Percentiles rank a stretch among this genome's conserved stretches.
Evolutionary conservation across 257 asterid genomes (phyloP).

Genomic region (Anisodus acutangulus): DNA sequence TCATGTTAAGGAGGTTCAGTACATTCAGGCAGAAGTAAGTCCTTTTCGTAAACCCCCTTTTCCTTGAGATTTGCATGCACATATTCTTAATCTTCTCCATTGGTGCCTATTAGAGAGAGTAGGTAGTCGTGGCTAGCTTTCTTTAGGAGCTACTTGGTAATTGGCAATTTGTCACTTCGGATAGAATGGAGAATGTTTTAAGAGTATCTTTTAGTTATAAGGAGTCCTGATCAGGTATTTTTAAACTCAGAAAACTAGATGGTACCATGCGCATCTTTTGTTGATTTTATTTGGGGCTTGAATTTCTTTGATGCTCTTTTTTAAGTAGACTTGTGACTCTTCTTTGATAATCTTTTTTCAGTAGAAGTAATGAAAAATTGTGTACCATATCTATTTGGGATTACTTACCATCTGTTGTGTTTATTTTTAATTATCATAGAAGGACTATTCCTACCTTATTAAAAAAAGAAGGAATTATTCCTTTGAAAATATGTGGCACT

Average conservation of each 20-base stretch:
- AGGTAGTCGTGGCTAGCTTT: slow-evolving; percentile 1
- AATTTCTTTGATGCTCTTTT: not conserved
- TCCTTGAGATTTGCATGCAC: not conserved
- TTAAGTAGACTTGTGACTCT: not conserved
- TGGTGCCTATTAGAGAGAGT: not conserved
- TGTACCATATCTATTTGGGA: not conserved
- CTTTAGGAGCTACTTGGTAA: not conserved
- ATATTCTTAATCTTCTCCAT: slow-evolving; percentile 19
- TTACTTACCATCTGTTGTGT: not conserved
- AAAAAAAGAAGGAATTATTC: not conserved
- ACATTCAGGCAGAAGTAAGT: slow-evolving; percentile 94
- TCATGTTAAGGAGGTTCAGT: slow-evolving; percentile 96
- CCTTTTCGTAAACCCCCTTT: slow-evolving; percentile 20
- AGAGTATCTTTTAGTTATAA: not conserved
- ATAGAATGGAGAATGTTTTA: slow-evolving; percentile 5
- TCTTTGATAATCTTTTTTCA: not conserved
- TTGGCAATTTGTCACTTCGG: not conserved
- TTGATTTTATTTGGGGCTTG: slow-evolving; percentile 9
- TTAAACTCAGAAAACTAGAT: not conserved
- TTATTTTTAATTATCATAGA: not conserved
- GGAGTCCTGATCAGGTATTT: not conserved
- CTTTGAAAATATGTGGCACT: slow-evolving; percentile 6
- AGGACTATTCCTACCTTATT: not conserved
- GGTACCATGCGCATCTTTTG: not conserved
- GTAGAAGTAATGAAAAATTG: not conserved